Evolutionary conservation across 805 yeast species (phyloP), one percentile per base, ranked within the genome.

Genomic region (Candida jianshihensis): DNA sequence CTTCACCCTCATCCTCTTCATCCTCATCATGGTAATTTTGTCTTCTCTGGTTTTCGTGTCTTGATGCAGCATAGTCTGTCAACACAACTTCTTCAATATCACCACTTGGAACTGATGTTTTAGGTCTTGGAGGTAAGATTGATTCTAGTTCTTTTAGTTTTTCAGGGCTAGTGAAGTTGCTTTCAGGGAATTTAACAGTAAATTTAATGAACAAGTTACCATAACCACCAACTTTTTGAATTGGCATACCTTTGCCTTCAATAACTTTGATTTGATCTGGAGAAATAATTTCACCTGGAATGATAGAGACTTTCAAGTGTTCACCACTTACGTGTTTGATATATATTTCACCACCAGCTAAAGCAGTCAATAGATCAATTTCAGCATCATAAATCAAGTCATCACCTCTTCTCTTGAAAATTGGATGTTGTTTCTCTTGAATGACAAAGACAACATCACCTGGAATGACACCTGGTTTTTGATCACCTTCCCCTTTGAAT

Each of bases 211-310:
- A 77, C 67, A 92, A 72, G 66, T 87, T 78, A 64, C 99, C 99
- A 54, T 61, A 71, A 45, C 88, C 86, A 60, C 95, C 95, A 59
- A 75, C 81, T 65, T 92, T 79, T 65, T 72, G 81, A 47, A 90
- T 68, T 48, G 98, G 99, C 98, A 92, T 92, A 78, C 99, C 99
- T 64, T 90, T 89, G 53, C 80, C 86, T 50, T 82, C 87, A 45
- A 92, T 67, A 37, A 87, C 87, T 66, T 87, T 89, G 52, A 79
- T 68, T 29, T 69, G 59, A 46, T 85, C 95, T 35, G 97, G 97
- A 22, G 88, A 54, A 45, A 92, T 82, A 42, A 90, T 88, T 66
- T 90, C 96, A 60, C 97, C 97, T 37, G 97, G 92, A 35, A 82
- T 66, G 44, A 89, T 77, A 26, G 74, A 69, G 40, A 88, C 75